phyloP scores from a whole-genome alignment of 1,139 yeast genomes.

The Yamadazyma buinensis region DNA sequence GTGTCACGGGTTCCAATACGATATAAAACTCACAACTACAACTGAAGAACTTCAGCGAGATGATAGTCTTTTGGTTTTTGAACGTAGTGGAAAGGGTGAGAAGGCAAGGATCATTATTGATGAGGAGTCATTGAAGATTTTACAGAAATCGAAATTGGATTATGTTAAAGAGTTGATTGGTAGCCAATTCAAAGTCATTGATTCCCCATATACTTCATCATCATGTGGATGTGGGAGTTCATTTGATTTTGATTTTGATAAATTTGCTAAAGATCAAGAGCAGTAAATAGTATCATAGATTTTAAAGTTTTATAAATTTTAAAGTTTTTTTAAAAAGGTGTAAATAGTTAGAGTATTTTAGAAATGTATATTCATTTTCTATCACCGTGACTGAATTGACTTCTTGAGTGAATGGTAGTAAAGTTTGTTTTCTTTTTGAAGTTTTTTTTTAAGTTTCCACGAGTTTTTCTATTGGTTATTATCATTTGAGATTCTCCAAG shows the following conservation, averaged over 20 bases:
- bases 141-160: slow-evolving; percentile 84
- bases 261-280: slow-evolving; percentile 20
- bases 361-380: too few species aligned
- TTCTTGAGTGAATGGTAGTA: too few species aligned
- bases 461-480: slow-evolving; percentile 17
- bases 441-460: too few species aligned
- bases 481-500: slow-evolving; percentile 61
- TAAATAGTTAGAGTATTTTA: too few species aligned
- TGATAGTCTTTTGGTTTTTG: slow-evolving; percentile 50
- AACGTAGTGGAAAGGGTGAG: slow-evolving; percentile 44
- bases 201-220: slow-evolving; percentile 85
- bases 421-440: too few species aligned
- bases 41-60: slow-evolving; percentile 35
- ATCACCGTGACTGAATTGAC: too few species aligned
- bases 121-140: slow-evolving; percentile 71
- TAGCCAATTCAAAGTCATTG: slow-evolving; percentile 85
- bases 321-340: slow-evolving; percentile 5
- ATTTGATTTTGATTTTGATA: slow-evolving; percentile 81
- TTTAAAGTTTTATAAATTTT: slow-evolving; percentile 64
- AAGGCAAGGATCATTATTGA: slow-evolving; percentile 70
- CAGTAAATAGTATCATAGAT: slow-evolving; percentile 78
- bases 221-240: slow-evolving; percentile 98
- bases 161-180: slow-evolving; percentile 94
- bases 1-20: slow-evolving; percentile 96
- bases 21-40: slow-evolving; percentile 57